Evolutionary conservation across 2,329 filamentous ascomycete species (phyloP).

Genomic region (Cercospora zeae-maydis): DNA sequence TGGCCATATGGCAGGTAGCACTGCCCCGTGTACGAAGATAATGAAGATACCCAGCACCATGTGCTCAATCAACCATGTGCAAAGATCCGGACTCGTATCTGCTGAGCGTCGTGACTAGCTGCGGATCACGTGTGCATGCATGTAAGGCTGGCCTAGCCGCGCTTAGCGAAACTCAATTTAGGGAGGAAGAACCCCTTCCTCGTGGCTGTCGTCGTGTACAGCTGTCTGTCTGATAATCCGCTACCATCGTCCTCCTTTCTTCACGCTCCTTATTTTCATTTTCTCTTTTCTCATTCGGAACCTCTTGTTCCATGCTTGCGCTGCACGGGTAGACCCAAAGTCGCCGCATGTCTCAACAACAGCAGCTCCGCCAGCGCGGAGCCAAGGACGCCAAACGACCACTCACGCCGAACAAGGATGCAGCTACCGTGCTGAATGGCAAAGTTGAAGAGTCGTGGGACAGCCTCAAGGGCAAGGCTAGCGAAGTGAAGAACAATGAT

Average conservation of each 20-base stretch:
- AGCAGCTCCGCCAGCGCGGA: slow-evolving; percentile 24
- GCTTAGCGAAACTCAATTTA: background rate
- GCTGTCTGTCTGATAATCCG: slow-evolving; percentile 1
- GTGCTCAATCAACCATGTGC: background rate
- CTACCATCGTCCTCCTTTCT: slow-evolving; percentile 11
- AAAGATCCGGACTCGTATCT: background rate
- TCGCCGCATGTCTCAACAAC: slow-evolving; percentile 13
- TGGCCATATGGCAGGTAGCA: background rate
- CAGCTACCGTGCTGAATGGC: slow-evolving; percentile 21
- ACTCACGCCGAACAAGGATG: slow-evolving; percentile 24
- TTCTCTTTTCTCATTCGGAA: background rate
- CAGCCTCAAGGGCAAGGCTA: slow-evolving; percentile 35
- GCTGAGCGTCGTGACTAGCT: background rate
- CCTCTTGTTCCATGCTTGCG: background rate
- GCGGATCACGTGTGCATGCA: background rate
- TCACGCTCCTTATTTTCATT: slow-evolving; percentile 2
- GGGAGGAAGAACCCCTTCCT: background rate
- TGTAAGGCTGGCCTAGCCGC: background rate
- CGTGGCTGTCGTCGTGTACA: background rate
- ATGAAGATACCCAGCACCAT: slow-evolving; percentile 2
- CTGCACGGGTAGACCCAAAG: background rate
- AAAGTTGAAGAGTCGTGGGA: slow-evolving; percentile 41
- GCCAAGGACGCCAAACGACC: slow-evolving; percentile 25
- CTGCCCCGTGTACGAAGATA: background rate
- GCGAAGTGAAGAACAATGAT: slow-evolving; percentile 48